Evolutionary conservation across 768 basidiomycete species (phyloP).

Genomic region (Plicaturopsis crispa): DNA sequence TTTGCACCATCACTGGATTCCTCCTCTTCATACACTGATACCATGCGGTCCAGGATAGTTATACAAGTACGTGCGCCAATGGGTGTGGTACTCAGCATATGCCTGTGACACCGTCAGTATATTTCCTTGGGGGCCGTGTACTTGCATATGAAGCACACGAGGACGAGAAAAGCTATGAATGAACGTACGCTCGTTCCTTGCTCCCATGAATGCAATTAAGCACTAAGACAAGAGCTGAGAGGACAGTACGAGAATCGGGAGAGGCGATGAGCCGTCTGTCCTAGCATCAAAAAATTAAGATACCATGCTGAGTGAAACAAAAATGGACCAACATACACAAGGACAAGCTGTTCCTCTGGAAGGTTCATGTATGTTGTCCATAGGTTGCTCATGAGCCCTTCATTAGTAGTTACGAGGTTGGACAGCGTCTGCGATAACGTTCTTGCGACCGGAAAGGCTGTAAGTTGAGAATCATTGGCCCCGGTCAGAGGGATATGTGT

Average conservation of each 20-base stretch:
- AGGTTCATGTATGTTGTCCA: constrained; percentile 63
- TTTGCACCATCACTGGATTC: constrained; percentile 57
- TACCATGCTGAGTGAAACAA: constrained; percentile 1
- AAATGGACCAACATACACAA: constrained; percentile 49
- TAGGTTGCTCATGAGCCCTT: constrained; percentile 41
- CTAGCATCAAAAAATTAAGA: constrained; percentile 13
- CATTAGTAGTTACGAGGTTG: constrained; percentile 76
- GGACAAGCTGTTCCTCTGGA: constrained; percentile 64
- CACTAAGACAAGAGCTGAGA: constrained; percentile 62
- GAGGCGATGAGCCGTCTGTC: constrained; percentile 54
- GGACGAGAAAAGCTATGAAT: no score
- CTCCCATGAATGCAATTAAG: constrained; percentile 63
- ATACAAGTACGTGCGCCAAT: constrained; percentile 63
- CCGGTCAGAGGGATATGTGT: no score
- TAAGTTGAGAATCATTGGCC: constrained; percentile 7
- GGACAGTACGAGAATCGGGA: constrained; percentile 51
- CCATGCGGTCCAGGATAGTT: constrained; percentile 63
- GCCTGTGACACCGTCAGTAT: constrained; percentile 29
- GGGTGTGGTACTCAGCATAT: constrained; percentile 41
- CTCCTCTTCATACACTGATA: constrained; percentile 59
- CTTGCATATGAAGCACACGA: constrained; percentile 5
- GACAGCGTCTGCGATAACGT: constrained; percentile 73
- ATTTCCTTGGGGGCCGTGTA: no score
- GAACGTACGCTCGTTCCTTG: constrained; percentile 49
- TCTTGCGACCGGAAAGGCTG: constrained; percentile 59